Evolutionary conservation across 352 stramenopile species (phyloP), one percentile per base, ranked within the genome.

Genomic region (Phytophthora sansomeana): DNA sequence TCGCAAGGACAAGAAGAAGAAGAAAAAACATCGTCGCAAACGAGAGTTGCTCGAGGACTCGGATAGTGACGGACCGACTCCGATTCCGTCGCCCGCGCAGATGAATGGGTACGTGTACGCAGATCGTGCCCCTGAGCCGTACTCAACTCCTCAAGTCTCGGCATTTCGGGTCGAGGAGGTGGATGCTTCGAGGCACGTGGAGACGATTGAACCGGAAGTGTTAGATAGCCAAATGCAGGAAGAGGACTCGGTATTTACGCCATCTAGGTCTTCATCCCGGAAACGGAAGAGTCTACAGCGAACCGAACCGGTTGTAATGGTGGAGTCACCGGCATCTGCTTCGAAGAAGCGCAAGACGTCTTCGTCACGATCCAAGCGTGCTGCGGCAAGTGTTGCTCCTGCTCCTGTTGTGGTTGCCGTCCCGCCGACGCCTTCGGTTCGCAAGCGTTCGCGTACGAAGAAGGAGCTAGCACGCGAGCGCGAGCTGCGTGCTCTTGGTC

Each of bases 391-490:
- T 69, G 56, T 50, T 9, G 17, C 55, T 1, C 2, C 38, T 49
- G 44, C 71, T 48, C 30, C 71, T 54, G 43, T 48, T 13, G 21
- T 64, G 28, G 64, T 70, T 46, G 36, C 64, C 10, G 50, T 72
- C 7, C 46, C 66, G 44, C 16, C 51, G 13, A 41, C 32, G 8
- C 46, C 70, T n/a, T 46, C 42, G 39, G 36, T 36, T 6, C 70
- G 72, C n/a, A 93, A 93, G 56, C 85, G 85, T 21, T 53, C 58
- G 16, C 75, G 82, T 7, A 77, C 71, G 6, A 92, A 91, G 62
- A 91, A 89, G 48, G 83, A 93, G 50, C 67, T 77, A 33, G 72
- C 74, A n/a, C 85, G 85, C 13, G 88, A 96, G 43, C 79, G 80
- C 0, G 88, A 96, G 53, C 57, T 96, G 41, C 88, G 88, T 42